These are phyloP conservation scores for Biscutella laevigata DNA, from an alignment of 441 rosid genomes.

Conservation along the genomic window DNA sequence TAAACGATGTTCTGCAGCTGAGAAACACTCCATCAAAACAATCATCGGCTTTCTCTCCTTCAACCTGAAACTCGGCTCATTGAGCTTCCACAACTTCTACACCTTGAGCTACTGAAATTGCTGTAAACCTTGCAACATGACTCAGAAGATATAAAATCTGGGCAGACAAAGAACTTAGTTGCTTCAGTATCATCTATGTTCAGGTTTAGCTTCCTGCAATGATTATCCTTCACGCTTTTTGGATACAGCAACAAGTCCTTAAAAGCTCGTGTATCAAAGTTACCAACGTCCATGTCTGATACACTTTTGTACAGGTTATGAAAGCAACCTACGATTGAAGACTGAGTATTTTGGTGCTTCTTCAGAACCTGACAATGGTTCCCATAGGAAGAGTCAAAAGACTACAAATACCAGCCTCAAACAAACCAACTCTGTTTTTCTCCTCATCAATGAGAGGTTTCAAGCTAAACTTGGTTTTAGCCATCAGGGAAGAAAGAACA, in stretches of 20 bases:
- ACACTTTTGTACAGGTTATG: slow-evolving; percentile 25
- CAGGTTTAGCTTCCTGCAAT: slow-evolving; percentile 9
- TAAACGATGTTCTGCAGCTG: slow-evolving; percentile 12
- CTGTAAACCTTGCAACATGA: slow-evolving; percentile 7
- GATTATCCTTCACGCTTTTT: neutral
- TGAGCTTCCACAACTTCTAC: slow-evolving; percentile 5
- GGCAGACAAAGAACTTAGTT: slow-evolving; percentile 17
- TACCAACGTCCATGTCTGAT: neutral
- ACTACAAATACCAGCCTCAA: slow-evolving; percentile 13
- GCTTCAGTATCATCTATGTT: slow-evolving; percentile 11
- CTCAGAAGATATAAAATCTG: neutral
- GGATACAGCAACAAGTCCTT: slow-evolving; percentile 2
- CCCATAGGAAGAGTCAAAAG: slow-evolving; percentile 22
- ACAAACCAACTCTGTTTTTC: slow-evolving; percentile 18
- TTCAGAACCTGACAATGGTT: slow-evolving; percentile 19
- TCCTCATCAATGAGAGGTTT: slow-evolving; percentile 16
- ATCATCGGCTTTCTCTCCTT: neutral
- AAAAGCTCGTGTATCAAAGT: slow-evolving; percentile 6
- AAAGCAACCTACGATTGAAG: slow-evolving; percentile 18
- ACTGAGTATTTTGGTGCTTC: neutral
- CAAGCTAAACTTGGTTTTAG: neutral
- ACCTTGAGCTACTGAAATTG: neutral
- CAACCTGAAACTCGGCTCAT: neutral
- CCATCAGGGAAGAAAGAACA: slow-evolving; percentile 1
- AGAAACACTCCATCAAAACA: slow-evolving; percentile 1